These are phyloP conservation scores for Baorangia bicolor DNA, from an alignment of 768 basidiomycete genomes.

Conservation along the genomic window DNA sequence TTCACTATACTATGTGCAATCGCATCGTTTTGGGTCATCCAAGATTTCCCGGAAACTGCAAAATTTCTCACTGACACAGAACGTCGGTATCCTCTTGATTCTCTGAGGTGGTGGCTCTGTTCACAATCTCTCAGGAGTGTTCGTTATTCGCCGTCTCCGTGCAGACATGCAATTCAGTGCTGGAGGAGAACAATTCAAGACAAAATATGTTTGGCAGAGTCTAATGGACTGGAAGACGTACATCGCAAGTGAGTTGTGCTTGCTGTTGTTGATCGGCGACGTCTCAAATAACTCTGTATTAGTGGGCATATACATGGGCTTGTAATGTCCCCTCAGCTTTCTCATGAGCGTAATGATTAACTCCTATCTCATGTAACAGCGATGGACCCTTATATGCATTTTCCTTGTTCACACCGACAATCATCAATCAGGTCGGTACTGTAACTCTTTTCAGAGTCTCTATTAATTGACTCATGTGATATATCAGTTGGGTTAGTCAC, in stretches of 20 bases:
- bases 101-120: background rate
- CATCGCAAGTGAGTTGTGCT: slow-evolving; percentile 51
- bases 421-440: slow-evolving; percentile 48
- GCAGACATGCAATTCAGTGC: slow-evolving; percentile 67
- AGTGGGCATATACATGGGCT: slow-evolving; percentile 75
- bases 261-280: slow-evolving; percentile 1
- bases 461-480: background rate
- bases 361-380: slow-evolving; percentile 25
- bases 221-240: slow-evolving; percentile 74
- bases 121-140: slow-evolving; percentile 43
- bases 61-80: slow-evolving; percentile 67
- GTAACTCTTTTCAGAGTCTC: background rate
- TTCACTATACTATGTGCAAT: slow-evolving; percentile 59
- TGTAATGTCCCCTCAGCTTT: slow-evolving; percentile 39
- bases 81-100: slow-evolving; percentile 36
- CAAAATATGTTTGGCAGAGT: slow-evolving; percentile 57
- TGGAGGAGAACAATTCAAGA: slow-evolving; percentile 53
- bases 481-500: slow-evolving; percentile 22
- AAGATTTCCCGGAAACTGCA: slow-evolving; percentile 77
- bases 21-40: slow-evolving; percentile 68
- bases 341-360: background rate
- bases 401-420: slow-evolving; percentile 50
- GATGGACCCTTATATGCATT: slow-evolving; percentile 54
- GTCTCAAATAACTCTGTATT: background rate
- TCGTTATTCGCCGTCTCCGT: slow-evolving; percentile 63